Base-by-base conservation (phyloP, 2,329 filamentous ascomycete genomes). In the Sporothrix schenckii region DNA sequence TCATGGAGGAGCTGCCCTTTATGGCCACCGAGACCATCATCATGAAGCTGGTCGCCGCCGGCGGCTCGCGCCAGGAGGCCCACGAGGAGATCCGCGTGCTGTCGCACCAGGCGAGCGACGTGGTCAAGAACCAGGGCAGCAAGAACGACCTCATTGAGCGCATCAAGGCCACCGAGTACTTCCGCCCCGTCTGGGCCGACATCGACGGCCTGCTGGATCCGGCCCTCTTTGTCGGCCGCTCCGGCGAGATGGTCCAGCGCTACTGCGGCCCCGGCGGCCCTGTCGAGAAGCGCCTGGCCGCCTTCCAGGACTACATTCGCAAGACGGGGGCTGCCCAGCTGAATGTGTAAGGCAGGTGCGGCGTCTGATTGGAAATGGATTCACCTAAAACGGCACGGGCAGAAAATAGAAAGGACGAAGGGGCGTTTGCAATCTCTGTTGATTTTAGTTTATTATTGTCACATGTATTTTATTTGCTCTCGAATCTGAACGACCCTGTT, bases 51-150 rank as follows among this genome's bases (percentile, higher is more conserved):
- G 88, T 90, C 39, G 87, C 88, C 70, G 86, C 89, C 76, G 92
- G 92, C 44, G 86, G 83, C 39, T 91, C 88, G 11, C 84, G 93
- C 66, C 92, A 96, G 78, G 92, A 94, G 30, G 91, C 92, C 0
- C 93, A 97, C 80, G 93, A 97, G 81, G 83, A 94, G 80, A 94
- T 97, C 76, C 90, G 91, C 9, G 91, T 97, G 1, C 85, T 97
- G 58, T 92, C 87, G 2, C 91, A 93, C 81, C 84, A 96, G 80
- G 92, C 93, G 0, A 87, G 85, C 56, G 83, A 85, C 44, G 88
- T 90, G 10, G 74, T 75, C 65, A 75, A 75, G 71, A 71, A 72
- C 60, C 68, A 74, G 79, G 92, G 92, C 49, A 88, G 89, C 75
- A 82, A 87, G 69, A 97, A 97, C 77, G 93, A 97, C 78, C 84